Base-by-base conservation (phyloP, 306 rosid species). In the Medicago truncatula region DNA sequence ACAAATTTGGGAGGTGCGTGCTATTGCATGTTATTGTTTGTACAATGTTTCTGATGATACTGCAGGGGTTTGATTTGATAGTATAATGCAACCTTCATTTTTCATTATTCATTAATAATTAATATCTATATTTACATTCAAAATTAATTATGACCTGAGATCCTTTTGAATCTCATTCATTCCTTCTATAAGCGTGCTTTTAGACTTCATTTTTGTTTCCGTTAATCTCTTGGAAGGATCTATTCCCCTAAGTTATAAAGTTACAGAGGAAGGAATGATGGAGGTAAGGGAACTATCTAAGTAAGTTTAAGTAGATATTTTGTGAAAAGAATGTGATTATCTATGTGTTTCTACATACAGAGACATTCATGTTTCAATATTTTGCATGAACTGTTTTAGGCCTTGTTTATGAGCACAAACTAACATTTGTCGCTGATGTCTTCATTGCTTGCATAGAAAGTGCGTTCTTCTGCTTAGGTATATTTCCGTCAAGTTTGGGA, bases 1-100 rank as follows among this genome's bases (percentile, higher is more conserved):
- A 41, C 87, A 65, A 87, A 87, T 83, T 84, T 91, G 87, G 93
- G 90, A 88, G 96, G 96, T 91, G 89, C 72, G 91, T 84, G 83
- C 80, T 84, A 20, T 23, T 57, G 31, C 38, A 21, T 8, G 38
- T 57, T 57, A 57, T 57, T 21, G 16, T 21, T 57, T 21, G 36
- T 57, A 21, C 11, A 6, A 8, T 20, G 63, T 21, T 57, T 57
- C 16, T 11, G 1, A 57, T 57, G 6, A 49, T 57, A 23, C 21
- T 57, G 38, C n/a, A 11, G 63, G 36, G 34, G 7, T 23, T 57
- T 57, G 2, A 57, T 21, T 57, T 20, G 28, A 14, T 57, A 57
- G 36, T 10, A 56, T 57, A 49, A 49, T 1, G 17, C 54, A 49
- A 1, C 54, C 54, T 49, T 49, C 17, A 21, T 56, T 3, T 56